Percentiles rank a stretch among this genome's conserved stretches.
Conservation (phyloP, 345 rosid genomes). For the Pugionium dolabratum region DNA sequence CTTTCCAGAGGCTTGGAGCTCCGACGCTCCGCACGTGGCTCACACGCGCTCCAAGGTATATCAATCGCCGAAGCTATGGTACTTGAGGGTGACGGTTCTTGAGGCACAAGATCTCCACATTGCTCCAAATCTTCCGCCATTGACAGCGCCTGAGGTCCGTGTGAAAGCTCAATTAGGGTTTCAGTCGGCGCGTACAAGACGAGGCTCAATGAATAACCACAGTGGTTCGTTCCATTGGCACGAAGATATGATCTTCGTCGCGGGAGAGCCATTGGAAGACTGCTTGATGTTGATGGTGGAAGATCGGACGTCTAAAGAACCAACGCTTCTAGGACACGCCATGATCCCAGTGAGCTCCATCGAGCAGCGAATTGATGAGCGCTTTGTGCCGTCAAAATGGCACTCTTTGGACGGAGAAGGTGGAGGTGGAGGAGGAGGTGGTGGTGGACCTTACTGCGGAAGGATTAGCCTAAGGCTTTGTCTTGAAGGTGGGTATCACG, state of each 20-base stretch:
- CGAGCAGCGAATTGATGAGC: constrained; percentile 80
- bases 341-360: constrained; percentile 69
- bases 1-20: constrained; percentile 89
- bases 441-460: constrained; percentile 55
- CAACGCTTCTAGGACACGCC: constrained; percentile 54
- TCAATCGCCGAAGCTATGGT: constrained; percentile 96
- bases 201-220: constrained; percentile 76
- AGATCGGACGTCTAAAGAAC: constrained; percentile 71
- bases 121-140: constrained; percentile 73
- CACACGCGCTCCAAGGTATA: constrained; percentile 93
- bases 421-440: constrained; percentile 31
- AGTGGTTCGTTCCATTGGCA: constrained; percentile 79
- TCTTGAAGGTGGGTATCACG: constrained; percentile 97
- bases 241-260: constrained; percentile 86
- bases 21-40: constrained; percentile 81
- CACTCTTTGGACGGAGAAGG: constrained; percentile 50
- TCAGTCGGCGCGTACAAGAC: constrained; percentile 76
- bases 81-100: constrained; percentile 73
- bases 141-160: constrained; percentile 82
- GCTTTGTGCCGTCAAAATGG: constrained; percentile 76
- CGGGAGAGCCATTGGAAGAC: constrained; percentile 90
- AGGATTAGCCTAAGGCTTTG: constrained; percentile 73
- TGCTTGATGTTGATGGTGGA: constrained; percentile 64
- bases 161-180: constrained; percentile 79
- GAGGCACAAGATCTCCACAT: constrained; percentile 91